A percentile compares a stretch with the other conserved stretches of the same genome.
Evolutionary conservation across 768 basidiomycete genomes (phyloP).

Genomic region (Cubamyces lactineus): DNA sequence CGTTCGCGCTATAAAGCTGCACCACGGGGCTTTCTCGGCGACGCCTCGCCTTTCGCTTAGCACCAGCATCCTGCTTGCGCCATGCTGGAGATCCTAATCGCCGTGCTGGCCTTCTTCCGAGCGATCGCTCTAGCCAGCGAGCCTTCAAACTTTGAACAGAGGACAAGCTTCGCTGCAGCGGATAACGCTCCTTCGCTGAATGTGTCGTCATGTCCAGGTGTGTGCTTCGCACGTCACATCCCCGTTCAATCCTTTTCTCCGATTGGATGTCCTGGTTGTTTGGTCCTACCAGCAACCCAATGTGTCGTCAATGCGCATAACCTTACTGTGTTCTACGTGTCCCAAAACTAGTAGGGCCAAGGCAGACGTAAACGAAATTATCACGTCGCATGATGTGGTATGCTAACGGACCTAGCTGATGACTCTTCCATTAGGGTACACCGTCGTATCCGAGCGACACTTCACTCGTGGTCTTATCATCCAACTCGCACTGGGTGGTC

Average conservation of each 20-base stretch:
- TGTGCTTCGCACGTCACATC: conserved; percentile 2
- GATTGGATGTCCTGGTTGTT: conserved; percentile 10
- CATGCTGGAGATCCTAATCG: conserved; percentile 20
- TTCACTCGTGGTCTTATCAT: conserved; percentile 56
- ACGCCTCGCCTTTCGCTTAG: conserved; percentile 15
- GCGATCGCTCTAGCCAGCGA: conserved; percentile 13
- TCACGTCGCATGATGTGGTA: background rate
- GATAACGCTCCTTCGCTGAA: conserved; percentile 27
- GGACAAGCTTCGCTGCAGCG: conserved; percentile 1
- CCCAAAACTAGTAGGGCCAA: background rate
- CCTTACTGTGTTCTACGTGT: too few relatives aligned
- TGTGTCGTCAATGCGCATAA: too few relatives aligned
- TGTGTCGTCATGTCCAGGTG: conserved; percentile 36
- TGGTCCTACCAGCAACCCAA: background rate
- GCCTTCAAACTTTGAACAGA: conserved; percentile 15
- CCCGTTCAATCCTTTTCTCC: background rate
- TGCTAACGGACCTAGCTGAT: too few relatives aligned
- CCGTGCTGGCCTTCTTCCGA: conserved; percentile 18
- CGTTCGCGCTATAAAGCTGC: conserved; percentile 15
- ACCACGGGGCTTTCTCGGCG: conserved; percentile 17
- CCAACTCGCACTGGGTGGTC: conserved; percentile 54
- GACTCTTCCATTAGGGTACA: conserved; percentile 50
- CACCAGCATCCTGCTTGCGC: background rate
- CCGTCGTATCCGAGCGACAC: conserved; percentile 47
- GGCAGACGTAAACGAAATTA: background rate